Conservation (phyloP, 2,329 filamentous ascomycete genomes). For the Sclerotinia minor region DNA sequence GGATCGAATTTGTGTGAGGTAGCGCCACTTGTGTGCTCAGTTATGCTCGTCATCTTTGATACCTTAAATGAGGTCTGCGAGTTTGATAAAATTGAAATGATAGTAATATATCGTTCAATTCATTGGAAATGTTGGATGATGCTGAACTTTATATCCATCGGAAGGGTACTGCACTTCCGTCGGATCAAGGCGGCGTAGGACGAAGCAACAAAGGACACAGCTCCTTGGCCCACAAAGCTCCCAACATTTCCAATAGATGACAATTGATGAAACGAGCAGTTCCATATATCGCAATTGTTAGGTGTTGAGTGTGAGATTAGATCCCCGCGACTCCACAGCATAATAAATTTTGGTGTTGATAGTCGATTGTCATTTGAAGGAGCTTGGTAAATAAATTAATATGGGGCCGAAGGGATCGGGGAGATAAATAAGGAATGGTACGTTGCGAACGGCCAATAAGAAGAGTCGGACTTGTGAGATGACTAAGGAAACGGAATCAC, state of each 20-base stretch:
- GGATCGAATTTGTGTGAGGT: constrained; percentile 44
- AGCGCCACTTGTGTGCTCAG: neutral
- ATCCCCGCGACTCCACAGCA: neutral
- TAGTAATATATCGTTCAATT: neutral
- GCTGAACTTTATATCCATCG: constrained; percentile 2
- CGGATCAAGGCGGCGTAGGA: neutral
- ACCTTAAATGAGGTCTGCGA: neutral
- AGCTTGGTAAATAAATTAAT: neutral
- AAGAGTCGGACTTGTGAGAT: neutral
- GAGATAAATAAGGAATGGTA: neutral
- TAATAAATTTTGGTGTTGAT: neutral
- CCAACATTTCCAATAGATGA: constrained; percentile 4
- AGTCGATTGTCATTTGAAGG: neutral
- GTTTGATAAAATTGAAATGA: neutral
- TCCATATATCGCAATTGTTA: neutral
- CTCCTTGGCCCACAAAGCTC: neutral
- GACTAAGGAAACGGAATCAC: too few relatives aligned
- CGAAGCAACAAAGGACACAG: neutral
- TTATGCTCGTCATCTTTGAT: neutral
- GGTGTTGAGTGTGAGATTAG: neutral
- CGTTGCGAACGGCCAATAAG: neutral
- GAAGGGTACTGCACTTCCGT: constrained; percentile 14
- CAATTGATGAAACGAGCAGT: constrained; percentile 3
- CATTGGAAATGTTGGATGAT: neutral
- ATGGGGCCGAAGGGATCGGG: neutral